phyloP scores from a whole-genome alignment of 495 filamentous ascomycete genomes.

The Xylaria flabelliformis region DNA sequence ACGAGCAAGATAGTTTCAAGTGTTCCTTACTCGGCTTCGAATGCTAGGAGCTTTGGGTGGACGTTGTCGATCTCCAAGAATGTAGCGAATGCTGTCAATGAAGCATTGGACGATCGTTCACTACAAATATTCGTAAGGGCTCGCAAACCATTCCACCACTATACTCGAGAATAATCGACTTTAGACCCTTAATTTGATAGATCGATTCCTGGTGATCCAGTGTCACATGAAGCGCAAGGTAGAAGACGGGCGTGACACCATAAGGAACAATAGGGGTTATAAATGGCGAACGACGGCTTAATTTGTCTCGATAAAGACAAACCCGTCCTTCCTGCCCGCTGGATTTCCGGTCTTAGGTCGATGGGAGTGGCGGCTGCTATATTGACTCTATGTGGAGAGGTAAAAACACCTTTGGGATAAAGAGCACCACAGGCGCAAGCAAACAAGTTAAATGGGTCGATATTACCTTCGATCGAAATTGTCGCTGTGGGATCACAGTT shows the following conservation, averaged over 20 bases:
- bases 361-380: not conserved
- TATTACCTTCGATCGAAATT: constrained; percentile 1
- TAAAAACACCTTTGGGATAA: not conserved
- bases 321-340: not conserved
- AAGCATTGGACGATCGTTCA: not conserved
- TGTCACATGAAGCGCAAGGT: not conserved
- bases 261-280: not conserved
- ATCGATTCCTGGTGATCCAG: not conserved
- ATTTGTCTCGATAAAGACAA: constrained; percentile 9
- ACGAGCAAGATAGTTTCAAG: not conserved
- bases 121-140: not conserved
- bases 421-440: not conserved
- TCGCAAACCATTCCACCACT: not conserved
- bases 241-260: not conserved
- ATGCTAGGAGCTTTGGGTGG: not conserved
- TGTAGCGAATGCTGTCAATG: not conserved
- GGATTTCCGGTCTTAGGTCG: not conserved
- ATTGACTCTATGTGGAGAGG: not conserved
- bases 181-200: not conserved
- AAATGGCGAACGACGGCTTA: not conserved
- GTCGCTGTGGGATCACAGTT: constrained; percentile 10
- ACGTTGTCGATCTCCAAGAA: constrained; percentile 6
- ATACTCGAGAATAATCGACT: constrained; percentile 3
- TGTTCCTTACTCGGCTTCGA: not conserved
- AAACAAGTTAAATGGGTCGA: constrained; percentile 13